Conservation (phyloP, 805 yeast genomes). For the Pichia thaimueangensis region DNA sequence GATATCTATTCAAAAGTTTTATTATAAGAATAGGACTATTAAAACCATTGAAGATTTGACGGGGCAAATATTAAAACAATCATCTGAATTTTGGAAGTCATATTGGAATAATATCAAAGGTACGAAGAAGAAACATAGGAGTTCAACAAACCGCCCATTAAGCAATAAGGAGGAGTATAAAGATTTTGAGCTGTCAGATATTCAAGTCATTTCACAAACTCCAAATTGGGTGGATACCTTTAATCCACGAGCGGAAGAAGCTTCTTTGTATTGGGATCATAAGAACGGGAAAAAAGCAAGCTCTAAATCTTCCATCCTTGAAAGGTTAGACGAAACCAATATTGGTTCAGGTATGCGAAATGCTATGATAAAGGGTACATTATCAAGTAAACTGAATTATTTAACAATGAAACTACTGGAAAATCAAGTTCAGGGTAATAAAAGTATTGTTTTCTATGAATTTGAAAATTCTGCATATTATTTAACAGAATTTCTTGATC, state of each 20-base stretch:
- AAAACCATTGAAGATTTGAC: conserved; percentile 26
- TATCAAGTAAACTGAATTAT: conserved; percentile 60
- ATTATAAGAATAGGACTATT: conserved; percentile 45
- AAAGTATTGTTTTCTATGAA: conserved; percentile 62
- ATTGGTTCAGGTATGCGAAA: conserved; percentile 23
- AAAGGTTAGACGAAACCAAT: neutral
- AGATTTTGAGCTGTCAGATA: conserved; percentile 11
- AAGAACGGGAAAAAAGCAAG: neutral
- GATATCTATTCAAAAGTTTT: conserved; percentile 43
- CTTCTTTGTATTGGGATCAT: conserved; percentile 5
- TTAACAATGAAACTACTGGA: conserved; percentile 48
- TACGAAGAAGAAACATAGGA: conserved; percentile 27
- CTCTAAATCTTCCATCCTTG: neutral
- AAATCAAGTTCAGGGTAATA: conserved; percentile 40
- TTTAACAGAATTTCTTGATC: conserved; percentile 56
- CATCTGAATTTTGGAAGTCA: conserved; percentile 44
- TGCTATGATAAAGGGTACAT: conserved; percentile 51
- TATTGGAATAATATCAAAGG: conserved; percentile 41
- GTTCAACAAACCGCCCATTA: conserved; percentile 1
- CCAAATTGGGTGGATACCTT: conserved; percentile 26
- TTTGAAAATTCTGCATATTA: conserved; percentile 68
- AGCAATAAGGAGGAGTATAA: conserved; percentile 15
- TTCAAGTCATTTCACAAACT: conserved; percentile 22
- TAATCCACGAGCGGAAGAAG: conserved; percentile 24
- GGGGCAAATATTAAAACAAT: conserved; percentile 28